These are phyloP conservation scores for Psilocybe tampanensis DNA, from an alignment of 768 basidiomycete species.

Conservation along the genomic window DNA sequence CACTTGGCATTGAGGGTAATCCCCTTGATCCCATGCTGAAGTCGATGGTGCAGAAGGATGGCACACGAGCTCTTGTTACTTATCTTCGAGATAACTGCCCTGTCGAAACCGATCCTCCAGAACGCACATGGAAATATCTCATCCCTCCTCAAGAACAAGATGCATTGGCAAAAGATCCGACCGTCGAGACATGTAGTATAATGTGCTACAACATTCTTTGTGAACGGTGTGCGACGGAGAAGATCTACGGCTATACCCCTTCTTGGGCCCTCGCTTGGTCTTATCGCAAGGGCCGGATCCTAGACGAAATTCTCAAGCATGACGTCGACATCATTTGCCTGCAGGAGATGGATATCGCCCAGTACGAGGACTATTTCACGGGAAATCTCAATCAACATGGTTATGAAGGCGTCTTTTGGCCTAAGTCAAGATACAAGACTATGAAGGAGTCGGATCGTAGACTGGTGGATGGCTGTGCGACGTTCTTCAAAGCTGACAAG, in stretches of 20 bases:
- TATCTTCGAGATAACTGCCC: conserved; percentile 95
- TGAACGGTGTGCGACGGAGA: conserved; percentile 85
- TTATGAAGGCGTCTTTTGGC: conserved; percentile 91
- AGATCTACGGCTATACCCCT: conserved; percentile 95
- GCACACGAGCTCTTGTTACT: conserved; percentile 85
- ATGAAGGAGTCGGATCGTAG: conserved; percentile 87
- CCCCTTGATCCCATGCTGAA: conserved; percentile 81
- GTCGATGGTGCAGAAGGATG: conserved; percentile 88
- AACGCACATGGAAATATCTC: conserved; percentile 74
- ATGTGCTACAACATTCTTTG: conserved; percentile 95
- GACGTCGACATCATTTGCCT: conserved; percentile 91
- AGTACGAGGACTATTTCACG: conserved; percentile 90
- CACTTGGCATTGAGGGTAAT: conserved; percentile 96
- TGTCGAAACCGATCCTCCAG: conserved; percentile 76
- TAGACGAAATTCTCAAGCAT: conserved; percentile 80
- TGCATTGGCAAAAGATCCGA: conserved; percentile 58
- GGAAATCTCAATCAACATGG: conserved; percentile 71
- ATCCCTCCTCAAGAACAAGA: conserved; percentile 62
- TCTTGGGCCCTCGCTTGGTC: conserved; percentile 96
- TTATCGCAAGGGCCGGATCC: conserved; percentile 86
- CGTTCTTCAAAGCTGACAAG: conserved; percentile 90
- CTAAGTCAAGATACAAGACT: conserved; percentile 91
- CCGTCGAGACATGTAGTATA: conserved; percentile 75
- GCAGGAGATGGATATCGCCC: conserved; percentile 92
- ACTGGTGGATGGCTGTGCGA: conserved; percentile 95